Evolutionary conservation across 2,329 filamentous ascomycete genomes (phyloP), one percentile per base, ranked within the genome.

Genomic region (Scopulariopsis brevicaulis): DNA sequence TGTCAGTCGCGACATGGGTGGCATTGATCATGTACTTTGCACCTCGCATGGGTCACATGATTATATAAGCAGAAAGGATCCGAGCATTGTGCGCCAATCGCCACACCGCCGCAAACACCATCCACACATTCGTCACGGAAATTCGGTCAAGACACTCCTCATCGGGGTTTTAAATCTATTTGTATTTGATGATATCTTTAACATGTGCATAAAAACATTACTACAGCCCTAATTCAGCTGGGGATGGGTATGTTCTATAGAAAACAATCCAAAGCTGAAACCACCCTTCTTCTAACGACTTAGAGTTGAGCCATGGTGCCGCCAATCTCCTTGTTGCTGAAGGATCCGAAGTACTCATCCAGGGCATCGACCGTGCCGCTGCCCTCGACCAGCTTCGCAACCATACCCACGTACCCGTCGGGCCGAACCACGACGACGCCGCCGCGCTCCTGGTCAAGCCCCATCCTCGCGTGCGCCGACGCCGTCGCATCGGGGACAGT

Each of bases 391-490:
- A 96, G 74, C 64, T 78, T 78, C 12, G 88, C 81, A 4, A 91
- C 87, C 61, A 89, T 80, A 24, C 87, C 89, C 32, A 96, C 86
- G 69, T 96, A 94, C 8, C 90, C 90, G 69, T 96, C 91, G 0
- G 92, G 91, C 52, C 91, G 76, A 8, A 95, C 89, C 11, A 96
- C 87, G 1, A 95, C 85, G 1, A 96, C 81, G 59, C 87, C 90
- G 12, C 90, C 90, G 61, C 75, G 79, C 61, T 88, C 83, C 65
- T 86, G 76, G 62, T 87, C 81, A 28, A 96, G 70, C 0, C 92
- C 92, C 78, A 96, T 87, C 78, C 96, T 96, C 50, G 86, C 85
- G 70, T 96, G 92, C 5, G 90, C 90, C 2, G 89, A 79, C 5
- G 86, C 90, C 64, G 77, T 78, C 1, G 88, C 86, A 22, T 86